phyloP scores from a whole-genome alignment of 805 yeast genomes.

The Saccharomycopsis schoenii region DNA sequence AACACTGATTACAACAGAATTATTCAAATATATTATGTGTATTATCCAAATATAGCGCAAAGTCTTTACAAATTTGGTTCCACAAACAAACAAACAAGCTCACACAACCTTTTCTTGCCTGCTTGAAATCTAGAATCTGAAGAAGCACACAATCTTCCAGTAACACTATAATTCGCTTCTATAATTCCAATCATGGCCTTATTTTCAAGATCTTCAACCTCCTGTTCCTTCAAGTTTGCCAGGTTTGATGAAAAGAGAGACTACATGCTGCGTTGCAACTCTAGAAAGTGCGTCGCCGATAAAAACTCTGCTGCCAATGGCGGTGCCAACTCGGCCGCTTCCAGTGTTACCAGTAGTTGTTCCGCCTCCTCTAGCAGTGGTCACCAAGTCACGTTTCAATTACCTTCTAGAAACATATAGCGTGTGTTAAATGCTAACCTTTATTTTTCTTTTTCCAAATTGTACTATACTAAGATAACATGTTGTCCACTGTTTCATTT shows the following conservation, averaged over 20 bases:
- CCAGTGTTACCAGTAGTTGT: constrained; percentile 12
- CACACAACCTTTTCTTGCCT: neutral
- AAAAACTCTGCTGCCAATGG: neutral
- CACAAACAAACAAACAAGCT: neutral
- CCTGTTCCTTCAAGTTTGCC: constrained; percentile 14
- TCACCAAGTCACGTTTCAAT: constrained; percentile 13
- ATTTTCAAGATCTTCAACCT: constrained; percentile 1
- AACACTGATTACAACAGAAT: neutral
- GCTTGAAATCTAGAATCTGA: neutral
- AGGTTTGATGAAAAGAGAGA: constrained; percentile 18
- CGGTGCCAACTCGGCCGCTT: constrained; percentile 1
- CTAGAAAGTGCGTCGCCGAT: neutral
- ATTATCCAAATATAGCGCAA: neutral
- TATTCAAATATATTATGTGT: neutral
- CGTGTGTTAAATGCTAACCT: neutral
- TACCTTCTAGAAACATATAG: constrained; percentile 10
- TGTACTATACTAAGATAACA: neutral
- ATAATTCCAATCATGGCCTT: constrained; percentile 7
- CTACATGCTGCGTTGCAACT: constrained; percentile 12
- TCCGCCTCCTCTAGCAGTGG: constrained; percentile 4
- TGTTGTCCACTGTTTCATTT: neutral
- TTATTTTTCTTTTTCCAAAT: neutral
- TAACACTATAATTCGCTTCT: neutral
- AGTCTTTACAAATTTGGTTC: neutral
- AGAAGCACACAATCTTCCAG: neutral